Conservation (phyloP, 1,284 basidiomycete species). For the Wallemia mellicola region DNA sequence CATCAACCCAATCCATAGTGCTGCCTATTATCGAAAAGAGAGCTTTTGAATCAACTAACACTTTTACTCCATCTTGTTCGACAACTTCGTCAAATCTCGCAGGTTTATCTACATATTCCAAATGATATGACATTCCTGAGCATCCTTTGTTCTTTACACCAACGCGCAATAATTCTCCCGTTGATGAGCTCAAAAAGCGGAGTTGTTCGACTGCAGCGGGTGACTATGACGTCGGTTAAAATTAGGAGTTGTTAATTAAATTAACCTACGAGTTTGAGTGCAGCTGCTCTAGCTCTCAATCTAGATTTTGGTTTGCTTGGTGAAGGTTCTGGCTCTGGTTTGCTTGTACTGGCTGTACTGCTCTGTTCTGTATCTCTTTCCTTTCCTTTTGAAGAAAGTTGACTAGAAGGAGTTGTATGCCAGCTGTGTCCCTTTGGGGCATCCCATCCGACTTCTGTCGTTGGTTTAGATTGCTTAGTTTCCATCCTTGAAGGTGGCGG, state of each 20-base stretch:
- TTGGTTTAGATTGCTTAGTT: neutral
- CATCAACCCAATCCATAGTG: slow-evolving; percentile 97
- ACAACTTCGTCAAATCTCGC: slow-evolving; percentile 94
- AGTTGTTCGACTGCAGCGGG: slow-evolving; percentile 6
- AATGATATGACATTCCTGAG: slow-evolving; percentile 84
- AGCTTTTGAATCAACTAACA: slow-evolving; percentile 88
- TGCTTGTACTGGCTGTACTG: neutral
- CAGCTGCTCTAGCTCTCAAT: neutral
- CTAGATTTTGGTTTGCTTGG: neutral
- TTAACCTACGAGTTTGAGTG: neutral
- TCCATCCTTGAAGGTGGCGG: neutral
- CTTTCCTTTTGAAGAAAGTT: neutral
- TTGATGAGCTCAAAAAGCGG: slow-evolving; percentile 36
- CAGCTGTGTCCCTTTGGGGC: neutral
- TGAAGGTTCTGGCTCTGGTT: neutral
- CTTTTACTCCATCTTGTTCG: slow-evolving; percentile 70
- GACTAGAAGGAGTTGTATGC: neutral
- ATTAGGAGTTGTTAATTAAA: neutral
- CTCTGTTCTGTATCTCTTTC: neutral
- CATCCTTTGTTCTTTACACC: slow-evolving; percentile 97
- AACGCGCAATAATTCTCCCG: slow-evolving; percentile 77
- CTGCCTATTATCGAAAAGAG: slow-evolving; percentile 94
- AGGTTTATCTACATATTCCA: slow-evolving; percentile 77
- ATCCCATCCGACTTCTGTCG: neutral
- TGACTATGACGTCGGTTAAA: neutral